Evolutionary conservation across 108 stramenopile genomes (phyloP), one percentile per base, ranked within the genome.

Genomic region (Epithemia pelagica): DNA sequence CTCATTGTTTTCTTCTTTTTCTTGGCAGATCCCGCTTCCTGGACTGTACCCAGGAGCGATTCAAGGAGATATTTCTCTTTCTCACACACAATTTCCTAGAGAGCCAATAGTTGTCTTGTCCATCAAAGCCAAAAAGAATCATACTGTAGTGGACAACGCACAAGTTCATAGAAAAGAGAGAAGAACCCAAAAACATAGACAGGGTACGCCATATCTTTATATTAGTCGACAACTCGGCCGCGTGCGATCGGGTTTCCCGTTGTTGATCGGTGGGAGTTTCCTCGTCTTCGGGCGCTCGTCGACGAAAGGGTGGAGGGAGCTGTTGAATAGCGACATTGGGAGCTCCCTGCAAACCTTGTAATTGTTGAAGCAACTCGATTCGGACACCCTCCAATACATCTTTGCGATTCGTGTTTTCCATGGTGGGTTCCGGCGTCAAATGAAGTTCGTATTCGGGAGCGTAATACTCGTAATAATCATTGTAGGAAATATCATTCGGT

Each of bases 401-500:
- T 23, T 73, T 69, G 10, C 83, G 78, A 75, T 98, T 98, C 59
- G 81, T 65, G 74, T 98, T 96, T 66, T 96, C 96, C 78, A 75
- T 69, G 64, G 74, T 67, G 19, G 73, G 71, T 31, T 91, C 80
- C n/a, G 90, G 90, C 20, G 81, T 84, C 55, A 99, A 70, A 78
- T 99, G 99, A 55, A 99, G 78, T 74, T 96, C 90, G 78, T 86
- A 98, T 69, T 97, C 96, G 5, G 99, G 99, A 0, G 96, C 93
- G 80, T 92, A 99, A 78, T 98, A 99, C 78, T 99, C 97, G 80
- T 85, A 96, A 83, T 98, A 99, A 71, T 99, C 97, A 81, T 99
- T 99, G 85, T 90, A 96, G 20, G 99, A 98, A 60, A 99, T 95
- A 19, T 96, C 91, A 67, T 99, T 92, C 22, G 86, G 66, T 52